These are phyloP conservation scores for Globisporangium acanthophoron DNA, from an alignment of 352 stramenopile genomes.

Conservation along the genomic window DNA sequence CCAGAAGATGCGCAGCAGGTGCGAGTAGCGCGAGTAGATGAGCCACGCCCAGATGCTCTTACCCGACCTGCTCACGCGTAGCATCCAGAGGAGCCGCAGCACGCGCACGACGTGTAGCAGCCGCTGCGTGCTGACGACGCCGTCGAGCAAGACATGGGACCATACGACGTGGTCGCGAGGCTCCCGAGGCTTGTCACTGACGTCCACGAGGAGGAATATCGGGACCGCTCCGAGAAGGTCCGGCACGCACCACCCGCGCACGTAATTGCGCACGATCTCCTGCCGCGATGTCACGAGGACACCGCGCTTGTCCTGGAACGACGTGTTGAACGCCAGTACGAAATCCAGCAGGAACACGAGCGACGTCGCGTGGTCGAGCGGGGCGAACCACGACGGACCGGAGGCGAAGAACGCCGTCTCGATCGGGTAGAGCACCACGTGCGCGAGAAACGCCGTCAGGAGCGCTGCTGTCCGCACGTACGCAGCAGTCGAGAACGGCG, in stretches of 20 bases:
- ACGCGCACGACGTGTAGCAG: constrained; percentile 20
- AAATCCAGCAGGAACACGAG: constrained; percentile 20
- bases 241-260: constrained; percentile 18
- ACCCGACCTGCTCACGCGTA: neutral
- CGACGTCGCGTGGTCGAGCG: constrained; percentile 5
- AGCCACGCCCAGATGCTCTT: constrained; percentile 19
- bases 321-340: constrained; percentile 26
- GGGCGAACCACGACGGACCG: neutral
- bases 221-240: constrained; percentile 17
- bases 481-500: constrained; percentile 24
- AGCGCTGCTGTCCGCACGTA: constrained; percentile 20
- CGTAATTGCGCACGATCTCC: constrained; percentile 21
- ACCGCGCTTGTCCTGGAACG: constrained; percentile 22
- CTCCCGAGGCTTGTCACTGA: neutral
- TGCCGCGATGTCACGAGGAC: constrained; percentile 16
- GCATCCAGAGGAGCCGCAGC: constrained; percentile 6
- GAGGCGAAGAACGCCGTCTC: constrained; percentile 25
- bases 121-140: constrained; percentile 8
- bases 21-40: constrained; percentile 28
- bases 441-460: constrained; percentile 19
- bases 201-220: constrained; percentile 2
- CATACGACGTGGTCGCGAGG: neutral
- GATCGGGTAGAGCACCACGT: constrained; percentile 33
- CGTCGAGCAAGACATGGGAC: constrained; percentile 10
- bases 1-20: constrained; percentile 29